A percentile compares a stretch with the other conserved stretches of the same genome.
These are phyloP conservation scores for Cucumis melo DNA, from an alignment of 306 rosid genomes.

Conservation along the genomic window DNA sequence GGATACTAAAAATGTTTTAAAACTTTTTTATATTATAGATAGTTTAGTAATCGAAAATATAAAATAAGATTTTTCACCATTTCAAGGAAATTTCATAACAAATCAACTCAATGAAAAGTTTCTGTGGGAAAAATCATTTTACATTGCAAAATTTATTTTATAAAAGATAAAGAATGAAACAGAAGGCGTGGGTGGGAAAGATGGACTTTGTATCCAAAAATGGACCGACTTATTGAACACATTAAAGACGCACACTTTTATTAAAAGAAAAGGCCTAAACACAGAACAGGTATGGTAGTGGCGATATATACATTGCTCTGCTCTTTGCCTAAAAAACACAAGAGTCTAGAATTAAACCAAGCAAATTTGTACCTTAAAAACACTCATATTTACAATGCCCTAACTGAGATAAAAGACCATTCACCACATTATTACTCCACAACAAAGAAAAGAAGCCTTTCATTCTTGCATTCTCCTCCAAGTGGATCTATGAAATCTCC, in stretches of 20 bases:
- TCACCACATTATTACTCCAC: not conserved
- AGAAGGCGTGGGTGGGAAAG: too few species aligned
- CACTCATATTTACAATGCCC: not conserved
- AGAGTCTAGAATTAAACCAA: too few species aligned
- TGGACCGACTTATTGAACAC: not conserved
- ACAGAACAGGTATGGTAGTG: not conserved
- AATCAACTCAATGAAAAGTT: too few species aligned
- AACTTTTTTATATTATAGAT: too few species aligned
- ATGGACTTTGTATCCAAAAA: not conserved
- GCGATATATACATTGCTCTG: not conserved
- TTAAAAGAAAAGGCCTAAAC: not conserved
- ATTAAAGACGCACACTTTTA: not conserved
- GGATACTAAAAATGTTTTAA: too few species aligned
- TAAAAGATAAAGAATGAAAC: too few species aligned
- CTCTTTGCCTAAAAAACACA: not conserved
- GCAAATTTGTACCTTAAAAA: not conserved
- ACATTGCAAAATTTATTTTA: too few species aligned
- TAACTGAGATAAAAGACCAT: not conserved
- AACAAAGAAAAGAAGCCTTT: not conserved
- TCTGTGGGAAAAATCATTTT: too few species aligned
- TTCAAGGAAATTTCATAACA: too few species aligned
- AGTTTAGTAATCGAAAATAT: too few species aligned
- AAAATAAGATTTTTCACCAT: too few species aligned
- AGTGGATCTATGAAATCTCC: not conserved
- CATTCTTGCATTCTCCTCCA: not conserved